Evolutionary conservation across 2,329 filamentous ascomycete species (phyloP).

Genomic region (Penicillium paneum): DNA sequence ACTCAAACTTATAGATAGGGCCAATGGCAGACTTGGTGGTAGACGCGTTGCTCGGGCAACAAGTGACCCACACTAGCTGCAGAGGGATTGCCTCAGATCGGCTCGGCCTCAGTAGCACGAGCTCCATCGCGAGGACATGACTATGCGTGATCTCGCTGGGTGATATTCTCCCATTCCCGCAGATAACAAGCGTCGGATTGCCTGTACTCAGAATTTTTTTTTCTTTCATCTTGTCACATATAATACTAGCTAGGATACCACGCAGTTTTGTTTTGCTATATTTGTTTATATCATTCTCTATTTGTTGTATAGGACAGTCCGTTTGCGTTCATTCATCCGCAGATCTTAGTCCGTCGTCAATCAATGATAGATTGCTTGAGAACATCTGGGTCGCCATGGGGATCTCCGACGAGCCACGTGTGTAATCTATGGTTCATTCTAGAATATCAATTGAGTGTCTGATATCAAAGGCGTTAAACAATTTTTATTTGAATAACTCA

Average conservation of each 20-base stretch:
- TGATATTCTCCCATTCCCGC: not conserved
- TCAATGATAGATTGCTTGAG: not conserved
- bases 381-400: not conserved
- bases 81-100: not conserved
- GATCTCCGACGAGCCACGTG: not conserved
- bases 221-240: not conserved
- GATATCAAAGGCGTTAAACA: not conserved
- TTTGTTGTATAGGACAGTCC: not conserved
- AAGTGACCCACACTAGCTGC: not conserved
- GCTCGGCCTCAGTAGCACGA: not conserved
- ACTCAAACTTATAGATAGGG: not conserved
- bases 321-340: not conserved
- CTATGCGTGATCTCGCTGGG: no score
- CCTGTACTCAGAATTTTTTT: not conserved
- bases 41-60: not conserved
- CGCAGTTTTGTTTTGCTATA: not conserved
- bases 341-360: slow-evolving; percentile 4
- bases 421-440: not conserved
- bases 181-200: not conserved
- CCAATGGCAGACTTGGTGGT: not conserved
- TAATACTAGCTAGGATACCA: not conserved
- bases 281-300: not conserved
- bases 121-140: not conserved
- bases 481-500: not conserved
- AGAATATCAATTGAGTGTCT: not conserved